Evolutionary conservation across 257 asterid genomes (phyloP).

Genomic region (Paulownia fortunei): DNA sequence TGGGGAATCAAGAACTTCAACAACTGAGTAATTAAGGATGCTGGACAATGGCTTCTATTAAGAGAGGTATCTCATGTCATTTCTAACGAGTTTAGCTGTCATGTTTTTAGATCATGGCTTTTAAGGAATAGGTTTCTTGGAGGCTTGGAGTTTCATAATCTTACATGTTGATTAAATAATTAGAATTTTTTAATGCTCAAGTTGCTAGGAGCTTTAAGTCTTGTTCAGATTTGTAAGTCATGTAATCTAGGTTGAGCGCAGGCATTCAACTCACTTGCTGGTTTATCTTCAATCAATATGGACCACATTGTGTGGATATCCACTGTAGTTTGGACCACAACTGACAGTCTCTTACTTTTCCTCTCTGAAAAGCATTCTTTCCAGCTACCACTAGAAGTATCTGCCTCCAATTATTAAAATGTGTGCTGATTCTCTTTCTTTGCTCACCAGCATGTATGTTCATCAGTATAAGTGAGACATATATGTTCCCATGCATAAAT

Average conservation of each 20-base stretch:
- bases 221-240: constrained; percentile 8
- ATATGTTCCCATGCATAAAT: constrained; percentile 27
- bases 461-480: constrained; percentile 1
- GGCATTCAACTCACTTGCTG: constrained; percentile 31
- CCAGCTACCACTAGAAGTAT: constrained; percentile 41
- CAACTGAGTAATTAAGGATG: background rate
- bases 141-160: constrained; percentile 18
- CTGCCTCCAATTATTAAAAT: constrained; percentile 42
- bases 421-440: constrained; percentile 29
- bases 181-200: constrained; percentile 13
- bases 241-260: constrained; percentile 9
- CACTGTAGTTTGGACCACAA: constrained; percentile 56
- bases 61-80: background rate
- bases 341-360: constrained; percentile 41
- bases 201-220: background rate
- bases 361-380: constrained; percentile 35
- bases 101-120: background rate
- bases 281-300: constrained; percentile 39
- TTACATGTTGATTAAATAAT: constrained; percentile 8
- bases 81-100: background rate
- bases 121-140: background rate
- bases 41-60: background rate
- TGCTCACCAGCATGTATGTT: background rate
- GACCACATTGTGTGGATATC: constrained; percentile 59
- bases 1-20: background rate